phyloP scores from a whole-genome alignment of 2,329 filamentous ascomycete genomes.

The Knufia petricola region DNA sequence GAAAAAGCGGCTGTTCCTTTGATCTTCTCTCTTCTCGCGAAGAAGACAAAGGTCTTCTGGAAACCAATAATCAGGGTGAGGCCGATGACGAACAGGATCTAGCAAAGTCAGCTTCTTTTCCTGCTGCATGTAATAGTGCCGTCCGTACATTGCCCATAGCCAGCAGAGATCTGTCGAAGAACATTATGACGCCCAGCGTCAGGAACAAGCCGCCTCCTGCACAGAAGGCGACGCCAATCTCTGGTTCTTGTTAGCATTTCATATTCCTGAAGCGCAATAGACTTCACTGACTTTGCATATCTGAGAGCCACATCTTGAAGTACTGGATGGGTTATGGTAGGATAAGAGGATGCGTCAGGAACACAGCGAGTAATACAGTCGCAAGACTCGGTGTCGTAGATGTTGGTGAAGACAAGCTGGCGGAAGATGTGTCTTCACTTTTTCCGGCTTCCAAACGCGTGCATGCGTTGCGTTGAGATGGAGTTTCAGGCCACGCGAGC shows the following conservation, averaged over 20 bases:
- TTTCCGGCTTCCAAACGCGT: not conserved
- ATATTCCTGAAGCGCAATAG: not conserved
- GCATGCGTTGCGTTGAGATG: not conserved
- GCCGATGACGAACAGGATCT: conserved; percentile 97
- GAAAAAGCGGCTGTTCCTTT: conserved; percentile 87
- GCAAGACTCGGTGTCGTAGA: not conserved
- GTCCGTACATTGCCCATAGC: conserved; percentile 86
- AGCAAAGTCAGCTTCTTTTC: conserved; percentile 13
- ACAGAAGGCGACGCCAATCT: conserved; percentile 96
- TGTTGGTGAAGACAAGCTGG: conserved; percentile 3
- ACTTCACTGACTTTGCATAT: conserved; percentile 64
- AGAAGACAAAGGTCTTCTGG: conserved; percentile 86
- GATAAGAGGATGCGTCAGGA: not conserved
- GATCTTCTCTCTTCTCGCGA: conserved; percentile 84
- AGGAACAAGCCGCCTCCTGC: conserved; percentile 93
- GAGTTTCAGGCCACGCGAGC: not conserved
- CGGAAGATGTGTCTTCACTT: conserved; percentile 4
- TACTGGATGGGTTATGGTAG: not conserved
- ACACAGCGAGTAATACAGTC: not conserved
- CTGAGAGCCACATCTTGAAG: conserved; percentile 74
- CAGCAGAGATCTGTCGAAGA: conserved; percentile 93
- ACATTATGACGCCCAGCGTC: conserved; percentile 85
- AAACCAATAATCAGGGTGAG: conserved; percentile 91
- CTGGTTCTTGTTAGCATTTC: conserved; percentile 39
- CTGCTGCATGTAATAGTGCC: not conserved